phyloP scores from a whole-genome alignment of 2,329 filamentous ascomycete genomes.

The Aspergillus luchuensis region DNA sequence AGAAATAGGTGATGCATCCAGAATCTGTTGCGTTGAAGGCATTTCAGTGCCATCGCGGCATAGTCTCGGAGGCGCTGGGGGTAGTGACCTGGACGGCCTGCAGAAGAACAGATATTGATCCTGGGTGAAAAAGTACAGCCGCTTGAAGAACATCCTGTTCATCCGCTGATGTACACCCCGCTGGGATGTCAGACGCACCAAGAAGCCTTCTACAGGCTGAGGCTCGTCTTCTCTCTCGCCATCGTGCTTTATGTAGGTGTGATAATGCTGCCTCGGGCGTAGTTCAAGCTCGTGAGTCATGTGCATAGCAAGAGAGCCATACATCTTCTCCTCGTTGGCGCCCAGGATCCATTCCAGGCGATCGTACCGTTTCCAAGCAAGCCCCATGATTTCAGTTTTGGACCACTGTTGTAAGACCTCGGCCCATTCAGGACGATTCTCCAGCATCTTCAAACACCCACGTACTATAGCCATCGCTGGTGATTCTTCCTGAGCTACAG shows the following conservation, averaged over 20 bases:
- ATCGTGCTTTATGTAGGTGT: slow-evolving; percentile 50
- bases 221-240: slow-evolving; percentile 56
- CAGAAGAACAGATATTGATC: slow-evolving; percentile 66
- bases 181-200: slow-evolving; percentile 66
- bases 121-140: slow-evolving; percentile 66
- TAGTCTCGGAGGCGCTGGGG: slow-evolving; percentile 61
- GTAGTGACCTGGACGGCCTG: slow-evolving; percentile 60
- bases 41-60: slow-evolving; percentile 48
- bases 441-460: slow-evolving; percentile 61
- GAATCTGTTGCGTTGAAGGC: slow-evolving; percentile 57
- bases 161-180: slow-evolving; percentile 60
- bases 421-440: slow-evolving; percentile 59
- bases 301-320: slow-evolving; percentile 68
- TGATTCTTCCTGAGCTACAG: slow-evolving; percentile 52
- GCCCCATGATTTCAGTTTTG: slow-evolving; percentile 60
- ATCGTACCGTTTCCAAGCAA: slow-evolving; percentile 71
- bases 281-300: slow-evolving; percentile 67
- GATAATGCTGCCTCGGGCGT: slow-evolving; percentile 66
- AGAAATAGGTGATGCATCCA: slow-evolving; percentile 60
- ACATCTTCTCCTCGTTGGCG: slow-evolving; percentile 67
- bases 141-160: slow-evolving; percentile 65
- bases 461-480: slow-evolving; percentile 59
- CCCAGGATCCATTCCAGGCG: slow-evolving; percentile 69
- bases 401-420: slow-evolving; percentile 63
- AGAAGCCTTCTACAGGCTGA: slow-evolving; percentile 65